Conservation (phyloP, 768 basidiomycete species). For the Sarcomyxa edulis region DNA sequence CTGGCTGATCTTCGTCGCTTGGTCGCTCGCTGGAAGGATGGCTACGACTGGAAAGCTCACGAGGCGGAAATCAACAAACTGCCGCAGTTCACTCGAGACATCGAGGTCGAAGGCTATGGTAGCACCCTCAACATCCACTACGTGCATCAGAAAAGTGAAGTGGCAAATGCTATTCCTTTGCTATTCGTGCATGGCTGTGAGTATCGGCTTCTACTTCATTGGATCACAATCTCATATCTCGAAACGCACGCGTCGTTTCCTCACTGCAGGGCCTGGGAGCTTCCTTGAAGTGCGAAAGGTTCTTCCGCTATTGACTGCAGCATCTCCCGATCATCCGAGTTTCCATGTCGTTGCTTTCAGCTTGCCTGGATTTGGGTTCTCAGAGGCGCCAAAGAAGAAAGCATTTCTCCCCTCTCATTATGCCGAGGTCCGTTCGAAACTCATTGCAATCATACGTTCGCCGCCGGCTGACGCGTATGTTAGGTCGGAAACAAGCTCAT, state of each 20-base stretch:
- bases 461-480: no score
- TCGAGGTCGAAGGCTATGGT: conserved; percentile 42
- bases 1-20: conserved; percentile 45
- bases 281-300: conserved; percentile 56
- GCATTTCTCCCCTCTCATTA: conserved; percentile 48
- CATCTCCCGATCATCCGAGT: conserved; percentile 38
- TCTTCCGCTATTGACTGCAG: conserved; percentile 42
- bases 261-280: conserved; percentile 58
- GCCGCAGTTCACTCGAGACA: conserved; percentile 49
- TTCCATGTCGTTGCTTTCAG: conserved; percentile 61
- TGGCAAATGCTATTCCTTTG: conserved; percentile 46
- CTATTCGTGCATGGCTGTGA: conserved; percentile 58
- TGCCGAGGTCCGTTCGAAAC: conserved; percentile 30
- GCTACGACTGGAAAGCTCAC: conserved; percentile 52
- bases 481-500: conserved; percentile 45
- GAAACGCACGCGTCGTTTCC: no score
- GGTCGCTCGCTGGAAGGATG: conserved; percentile 42
- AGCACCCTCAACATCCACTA: conserved; percentile 48
- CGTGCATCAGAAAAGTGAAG: conserved; percentile 45
- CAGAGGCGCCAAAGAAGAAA: conserved; percentile 46
- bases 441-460: no score
- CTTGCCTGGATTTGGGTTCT: conserved; percentile 60
- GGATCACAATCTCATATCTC: no score
- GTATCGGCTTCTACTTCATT: no score
- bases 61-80: conserved; percentile 49